Evolutionary conservation across 768 basidiomycete species (phyloP), one percentile per base, ranked within the genome.

Genomic region (Hirschioporus abietinus): DNA sequence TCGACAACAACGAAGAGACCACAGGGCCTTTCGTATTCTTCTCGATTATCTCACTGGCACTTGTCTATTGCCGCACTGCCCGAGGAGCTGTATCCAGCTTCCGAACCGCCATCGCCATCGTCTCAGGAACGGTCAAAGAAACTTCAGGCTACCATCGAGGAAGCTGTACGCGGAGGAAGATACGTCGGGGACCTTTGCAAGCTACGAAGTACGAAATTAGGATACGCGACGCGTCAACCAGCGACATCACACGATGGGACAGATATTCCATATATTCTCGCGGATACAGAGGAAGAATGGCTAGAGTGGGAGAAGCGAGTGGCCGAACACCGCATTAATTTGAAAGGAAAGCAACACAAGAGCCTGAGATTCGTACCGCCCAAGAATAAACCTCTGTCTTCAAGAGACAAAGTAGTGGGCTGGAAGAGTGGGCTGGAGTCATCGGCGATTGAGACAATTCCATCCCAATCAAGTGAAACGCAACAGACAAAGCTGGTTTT

Each of bases 211-310:
- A 78, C 82, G 7, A 76, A 78, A 65, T 79, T 80, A 18, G 76
- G 76, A 35, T 74, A 71, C 71, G 75, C 74, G 60, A 78, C 72
- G 75, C 71, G 2, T 65, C 68, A 15, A 70, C 62, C 36, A 63
- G 67, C 20, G 71, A 69, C 10, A 66, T 72, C 68, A 70, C 67
- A 77, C 64, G 66, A 74, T 35, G 76, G 68, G 69, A 68, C 69
- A 25, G 66, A 71, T 24, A 73, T 75, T 35, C 65, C 71, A 67
- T 76, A 75, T 74, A 71, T 78, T 70, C 64, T 85, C 69, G 82
- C 83, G 12, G 77, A 78, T 26, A 81, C 79, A 20, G 85, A 86
- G 71, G 77, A 77, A 60, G 81, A 82, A 36, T 85, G 85, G 84
- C 67, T 76, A 17, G 77, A 78, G 26, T 82, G 79, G 78, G 84